Evolutionary conservation across 2,329 filamentous ascomycete genomes (phyloP).

Genomic region (Samsoniella hepiali): DNA sequence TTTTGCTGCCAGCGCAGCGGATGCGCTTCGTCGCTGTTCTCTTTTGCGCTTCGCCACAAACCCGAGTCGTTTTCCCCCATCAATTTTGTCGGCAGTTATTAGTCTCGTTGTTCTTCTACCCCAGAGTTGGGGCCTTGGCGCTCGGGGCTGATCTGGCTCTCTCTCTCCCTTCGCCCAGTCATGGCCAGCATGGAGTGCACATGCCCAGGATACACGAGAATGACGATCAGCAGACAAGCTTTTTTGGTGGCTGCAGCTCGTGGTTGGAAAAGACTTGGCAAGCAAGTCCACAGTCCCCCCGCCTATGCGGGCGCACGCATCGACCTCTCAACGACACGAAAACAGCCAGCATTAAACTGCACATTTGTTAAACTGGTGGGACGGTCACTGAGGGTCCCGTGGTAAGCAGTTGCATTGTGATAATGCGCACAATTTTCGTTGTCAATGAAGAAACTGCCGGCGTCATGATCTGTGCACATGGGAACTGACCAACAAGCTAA

Average conservation of each 20-base stretch:
- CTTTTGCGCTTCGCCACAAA: background rate
- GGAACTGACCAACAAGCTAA: no score
- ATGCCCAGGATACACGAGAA: background rate
- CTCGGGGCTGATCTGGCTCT: background rate
- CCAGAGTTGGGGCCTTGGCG: background rate
- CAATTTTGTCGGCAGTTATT: background rate
- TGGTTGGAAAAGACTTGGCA: background rate
- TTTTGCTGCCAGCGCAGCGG: background rate
- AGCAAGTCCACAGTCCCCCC: background rate
- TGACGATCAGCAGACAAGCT: conserved; percentile 11
- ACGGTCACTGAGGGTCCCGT: no score
- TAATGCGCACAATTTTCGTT: no score
- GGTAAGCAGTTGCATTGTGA: no score
- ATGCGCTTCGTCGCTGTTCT: background rate
- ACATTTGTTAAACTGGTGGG: no score
- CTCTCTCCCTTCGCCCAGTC: background rate
- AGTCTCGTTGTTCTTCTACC: background rate
- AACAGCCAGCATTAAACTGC: background rate
- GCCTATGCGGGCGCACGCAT: background rate
- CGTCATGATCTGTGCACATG: no score
- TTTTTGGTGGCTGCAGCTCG: conserved; percentile 9
- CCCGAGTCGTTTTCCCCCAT: no score
- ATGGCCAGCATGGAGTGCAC: background rate
- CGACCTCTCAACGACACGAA: background rate
- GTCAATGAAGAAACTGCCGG: no score